phyloP scores from a whole-genome alignment of 345 rosid species.

The Salix caprea region DNA sequence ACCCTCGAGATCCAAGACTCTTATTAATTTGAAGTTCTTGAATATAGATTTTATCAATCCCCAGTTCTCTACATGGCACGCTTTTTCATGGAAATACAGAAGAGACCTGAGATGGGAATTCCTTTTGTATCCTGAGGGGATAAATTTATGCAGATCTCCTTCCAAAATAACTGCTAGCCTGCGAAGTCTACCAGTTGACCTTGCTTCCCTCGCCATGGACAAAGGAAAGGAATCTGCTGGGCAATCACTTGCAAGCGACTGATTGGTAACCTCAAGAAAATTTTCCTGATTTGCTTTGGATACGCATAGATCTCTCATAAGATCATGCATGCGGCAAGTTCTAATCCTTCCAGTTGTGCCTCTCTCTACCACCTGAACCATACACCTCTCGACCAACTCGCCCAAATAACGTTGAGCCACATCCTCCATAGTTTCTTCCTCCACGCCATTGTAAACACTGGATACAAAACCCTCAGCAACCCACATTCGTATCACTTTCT shows the following conservation, averaged over 20 bases:
- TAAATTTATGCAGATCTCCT: background rate
- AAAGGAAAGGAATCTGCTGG: background rate
- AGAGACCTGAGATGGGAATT: slow-evolving; percentile 34
- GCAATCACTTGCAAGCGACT: background rate
- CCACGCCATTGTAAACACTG: background rate
- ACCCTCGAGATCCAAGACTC: slow-evolving; percentile 29
- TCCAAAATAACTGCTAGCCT: slow-evolving; percentile 28
- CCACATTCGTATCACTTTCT: slow-evolving; percentile 40
- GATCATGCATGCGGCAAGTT: slow-evolving; percentile 36
- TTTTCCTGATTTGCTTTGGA: slow-evolving; percentile 24
- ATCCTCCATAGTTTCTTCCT: slow-evolving; percentile 21
- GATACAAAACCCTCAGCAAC: slow-evolving; percentile 41
- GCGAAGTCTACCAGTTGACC: slow-evolving; percentile 16
- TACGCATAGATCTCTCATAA: slow-evolving; percentile 36
- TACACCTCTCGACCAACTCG: slow-evolving; percentile 28
- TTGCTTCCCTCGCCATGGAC: background rate
- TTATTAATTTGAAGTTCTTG: slow-evolving; percentile 10
- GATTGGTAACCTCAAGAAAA: slow-evolving; percentile 16
- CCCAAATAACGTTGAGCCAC: slow-evolving; percentile 19
- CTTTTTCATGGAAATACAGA: slow-evolving; percentile 14
- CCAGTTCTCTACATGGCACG: slow-evolving; percentile 13
- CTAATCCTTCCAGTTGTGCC: slow-evolving; percentile 28
- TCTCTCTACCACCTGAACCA: slow-evolving; percentile 29
- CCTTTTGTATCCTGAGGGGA: background rate
- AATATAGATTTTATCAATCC: background rate